These are phyloP conservation scores for Panaeolus cyanescens DNA, from an alignment of 768 basidiomycete species.

Conservation along the genomic window DNA sequence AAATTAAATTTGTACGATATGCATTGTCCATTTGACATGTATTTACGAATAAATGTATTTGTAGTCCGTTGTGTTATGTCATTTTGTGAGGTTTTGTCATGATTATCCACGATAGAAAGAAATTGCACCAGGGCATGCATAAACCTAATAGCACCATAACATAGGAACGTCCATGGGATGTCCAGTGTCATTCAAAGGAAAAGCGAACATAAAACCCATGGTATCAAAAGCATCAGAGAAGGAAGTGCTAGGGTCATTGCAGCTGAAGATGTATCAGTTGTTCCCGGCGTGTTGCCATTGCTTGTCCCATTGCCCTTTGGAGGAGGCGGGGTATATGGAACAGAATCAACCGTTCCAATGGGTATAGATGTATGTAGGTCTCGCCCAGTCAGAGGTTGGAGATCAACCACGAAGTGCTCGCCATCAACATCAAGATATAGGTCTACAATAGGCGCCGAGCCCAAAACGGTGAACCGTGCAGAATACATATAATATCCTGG, in stretches of 20 bases:
- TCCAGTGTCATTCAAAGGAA: background rate
- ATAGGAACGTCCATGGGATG: background rate
- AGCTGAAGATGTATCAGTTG: background rate
- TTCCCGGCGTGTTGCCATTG: background rate
- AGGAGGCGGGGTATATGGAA: background rate
- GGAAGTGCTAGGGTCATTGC: background rate
- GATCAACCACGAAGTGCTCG: background rate
- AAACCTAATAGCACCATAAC: background rate
- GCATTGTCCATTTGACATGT: too few relatives aligned
- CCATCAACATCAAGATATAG: background rate
- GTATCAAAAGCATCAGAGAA: background rate
- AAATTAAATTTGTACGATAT: too few relatives aligned
- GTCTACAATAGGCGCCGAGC: background rate
- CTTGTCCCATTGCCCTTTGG: background rate
- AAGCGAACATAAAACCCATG: background rate
- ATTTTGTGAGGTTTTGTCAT: too few relatives aligned
- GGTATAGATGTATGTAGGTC: background rate
- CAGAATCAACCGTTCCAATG: background rate
- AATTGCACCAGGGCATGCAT: background rate
- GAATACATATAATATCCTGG: background rate
- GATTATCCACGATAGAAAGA: background rate
- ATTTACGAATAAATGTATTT: too few relatives aligned
- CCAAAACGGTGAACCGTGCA: background rate
- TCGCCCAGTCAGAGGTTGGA: background rate
- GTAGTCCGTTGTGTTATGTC: too few relatives aligned